phyloP scores from a whole-genome alignment of 129 eudicot species.

The Flaveria sonorensis region DNA sequence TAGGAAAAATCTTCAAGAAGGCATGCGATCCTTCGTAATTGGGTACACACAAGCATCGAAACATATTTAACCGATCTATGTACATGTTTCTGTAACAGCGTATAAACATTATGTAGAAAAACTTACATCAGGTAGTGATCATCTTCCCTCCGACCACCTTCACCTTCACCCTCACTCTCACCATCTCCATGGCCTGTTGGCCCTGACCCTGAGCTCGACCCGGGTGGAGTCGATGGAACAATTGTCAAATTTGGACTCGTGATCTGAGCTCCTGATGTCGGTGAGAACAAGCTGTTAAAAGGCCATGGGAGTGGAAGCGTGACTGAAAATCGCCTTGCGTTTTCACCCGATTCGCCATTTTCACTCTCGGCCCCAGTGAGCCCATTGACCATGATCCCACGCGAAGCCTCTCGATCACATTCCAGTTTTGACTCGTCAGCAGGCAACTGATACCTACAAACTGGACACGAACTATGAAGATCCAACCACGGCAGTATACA shows the following conservation, averaged over 20 bases:
- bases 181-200: conserved; percentile 23
- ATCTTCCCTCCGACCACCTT: conserved; percentile 16
- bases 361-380: conserved; percentile 4
- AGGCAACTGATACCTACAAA: conserved; percentile 54
- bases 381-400: conserved; percentile 7
- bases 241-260: conserved; percentile 19
- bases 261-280: conserved; percentile 41
- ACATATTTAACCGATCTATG: conserved; percentile 24
- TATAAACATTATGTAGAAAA: conserved; percentile 22
- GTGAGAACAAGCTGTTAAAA: conserved; percentile 55
- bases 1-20: not conserved
- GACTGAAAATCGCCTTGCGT: conserved; percentile 41
- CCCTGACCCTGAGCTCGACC: conserved; percentile 33
- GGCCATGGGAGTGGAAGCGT: conserved; percentile 69
- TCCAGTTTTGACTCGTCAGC: conserved; percentile 39
- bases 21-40: conserved; percentile 23
- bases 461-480: conserved; percentile 63
- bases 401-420: not conserved
- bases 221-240: conserved; percentile 15
- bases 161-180: conserved; percentile 15
- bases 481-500: conserved; percentile 60
- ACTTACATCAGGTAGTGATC: conserved; percentile 20
- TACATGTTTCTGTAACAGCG: conserved; percentile 12
- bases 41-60: conserved; percentile 22
- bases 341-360: conserved; percentile 23